Percentiles rank a stretch among this genome's conserved stretches.
Conservation (phyloP, 371 early-diverging fungal species). For the Mortierella sp. region DNA sequence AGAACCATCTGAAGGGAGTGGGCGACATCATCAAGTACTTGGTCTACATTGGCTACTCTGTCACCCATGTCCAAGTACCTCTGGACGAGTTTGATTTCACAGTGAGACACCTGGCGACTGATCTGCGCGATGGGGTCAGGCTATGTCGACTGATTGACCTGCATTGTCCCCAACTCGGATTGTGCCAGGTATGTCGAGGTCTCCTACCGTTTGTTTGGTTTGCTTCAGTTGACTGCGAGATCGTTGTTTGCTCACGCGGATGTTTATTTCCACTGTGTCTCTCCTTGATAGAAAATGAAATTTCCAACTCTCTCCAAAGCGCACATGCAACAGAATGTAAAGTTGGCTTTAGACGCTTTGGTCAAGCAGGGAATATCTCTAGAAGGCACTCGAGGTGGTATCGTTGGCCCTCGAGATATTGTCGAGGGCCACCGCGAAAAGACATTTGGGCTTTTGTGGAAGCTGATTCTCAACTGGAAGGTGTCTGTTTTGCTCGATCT, state of each 20-base stretch:
- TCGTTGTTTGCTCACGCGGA: too few species aligned
- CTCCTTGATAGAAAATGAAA: constrained; percentile 43
- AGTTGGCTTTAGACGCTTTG: constrained; percentile 32
- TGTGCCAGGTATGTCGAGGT: constrained; percentile 21
- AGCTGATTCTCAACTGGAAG: constrained; percentile 54
- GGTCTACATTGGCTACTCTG: constrained; percentile 49
- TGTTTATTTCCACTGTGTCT: not conserved
- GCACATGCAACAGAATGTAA: constrained; percentile 55
- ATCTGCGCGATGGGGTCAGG: constrained; percentile 54
- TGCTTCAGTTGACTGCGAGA: not conserved
- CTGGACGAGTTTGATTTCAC: constrained; percentile 52
- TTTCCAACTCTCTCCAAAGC: constrained; percentile 51
- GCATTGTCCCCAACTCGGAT: constrained; percentile 34
- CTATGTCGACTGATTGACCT: constrained; percentile 48
- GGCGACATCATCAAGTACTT: constrained; percentile 55
- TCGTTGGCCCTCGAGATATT: constrained; percentile 48
- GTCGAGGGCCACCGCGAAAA: constrained; percentile 58
- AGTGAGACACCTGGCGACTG: constrained; percentile 49
- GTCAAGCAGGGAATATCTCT: constrained; percentile 34
- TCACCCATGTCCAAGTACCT: constrained; percentile 40
- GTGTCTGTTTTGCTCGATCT: constrained; percentile 48
- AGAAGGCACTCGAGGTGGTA: constrained; percentile 44
- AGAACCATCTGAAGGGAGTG: constrained; percentile 43
- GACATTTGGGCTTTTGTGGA: constrained; percentile 57
- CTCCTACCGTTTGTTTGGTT: not conserved